Conservation (phyloP, 495 filamentous ascomycete genomes). For the Monascus purpureus region DNA sequence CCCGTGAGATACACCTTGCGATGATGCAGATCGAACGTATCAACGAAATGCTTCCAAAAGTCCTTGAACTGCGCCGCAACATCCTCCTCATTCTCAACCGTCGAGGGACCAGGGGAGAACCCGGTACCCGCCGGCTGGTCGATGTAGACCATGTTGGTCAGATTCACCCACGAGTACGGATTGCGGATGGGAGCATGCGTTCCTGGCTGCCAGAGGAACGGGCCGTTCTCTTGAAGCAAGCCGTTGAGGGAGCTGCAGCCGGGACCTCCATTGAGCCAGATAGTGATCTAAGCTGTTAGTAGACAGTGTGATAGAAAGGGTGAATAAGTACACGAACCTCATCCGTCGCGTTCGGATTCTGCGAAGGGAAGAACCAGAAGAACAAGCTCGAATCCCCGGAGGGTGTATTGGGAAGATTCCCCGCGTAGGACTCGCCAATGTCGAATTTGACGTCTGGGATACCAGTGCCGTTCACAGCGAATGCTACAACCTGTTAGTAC, state of each 20-base stretch:
- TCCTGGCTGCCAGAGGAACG: slow-evolving; percentile 60
- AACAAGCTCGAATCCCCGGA: slow-evolving; percentile 41
- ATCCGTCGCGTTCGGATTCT: slow-evolving; percentile 37
- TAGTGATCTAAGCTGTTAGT: slow-evolving; percentile 36
- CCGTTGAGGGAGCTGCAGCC: slow-evolving; percentile 59
- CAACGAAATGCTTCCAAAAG: slow-evolving; percentile 56
- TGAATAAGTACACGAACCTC: slow-evolving; percentile 44
- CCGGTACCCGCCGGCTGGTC: slow-evolving; percentile 72
- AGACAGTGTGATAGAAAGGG: neutral
- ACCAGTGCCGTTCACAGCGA: slow-evolving; percentile 47
- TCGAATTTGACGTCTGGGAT: slow-evolving; percentile 65
- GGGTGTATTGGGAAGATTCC: slow-evolving; percentile 53
- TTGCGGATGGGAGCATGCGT: slow-evolving; percentile 50
- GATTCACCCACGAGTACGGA: slow-evolving; percentile 54
- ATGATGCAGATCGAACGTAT: slow-evolving; percentile 48
- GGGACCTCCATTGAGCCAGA: slow-evolving; percentile 60
- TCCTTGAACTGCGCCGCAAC: slow-evolving; percentile 54
- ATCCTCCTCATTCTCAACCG: slow-evolving; percentile 49
- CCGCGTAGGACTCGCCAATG: slow-evolving; percentile 64
- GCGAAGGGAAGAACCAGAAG: slow-evolving; percentile 66
- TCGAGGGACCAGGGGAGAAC: slow-evolving; percentile 47
- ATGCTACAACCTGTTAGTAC: too few species aligned
- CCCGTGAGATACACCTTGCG: slow-evolving; percentile 56
- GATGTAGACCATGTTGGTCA: slow-evolving; percentile 65
- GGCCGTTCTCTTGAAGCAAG: slow-evolving; percentile 62